These are phyloP conservation scores for Pestalotiopsis sp. DNA, from an alignment of 2,329 filamentous ascomycete genomes.

Conservation along the genomic window DNA sequence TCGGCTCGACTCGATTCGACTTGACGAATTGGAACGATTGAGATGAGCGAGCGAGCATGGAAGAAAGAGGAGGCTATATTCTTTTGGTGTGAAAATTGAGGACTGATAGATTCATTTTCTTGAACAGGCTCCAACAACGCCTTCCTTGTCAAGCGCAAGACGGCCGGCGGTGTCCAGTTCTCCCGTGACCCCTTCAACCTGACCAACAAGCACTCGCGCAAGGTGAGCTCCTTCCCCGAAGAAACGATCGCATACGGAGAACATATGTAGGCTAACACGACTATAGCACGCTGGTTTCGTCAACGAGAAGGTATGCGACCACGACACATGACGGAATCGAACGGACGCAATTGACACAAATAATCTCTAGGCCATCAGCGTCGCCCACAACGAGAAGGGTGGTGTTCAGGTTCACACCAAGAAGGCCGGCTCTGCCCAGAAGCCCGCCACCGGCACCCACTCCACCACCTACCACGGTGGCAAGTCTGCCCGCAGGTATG, in stretches of 20 bases:
- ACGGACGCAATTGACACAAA: slow-evolving; percentile 25
- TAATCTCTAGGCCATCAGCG: slow-evolving; percentile 72
- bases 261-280: slow-evolving; percentile 9
- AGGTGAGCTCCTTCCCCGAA: slow-evolving; percentile 55
- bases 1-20: not conserved
- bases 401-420: slow-evolving; percentile 83
- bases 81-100: not conserved
- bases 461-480: slow-evolving; percentile 70
- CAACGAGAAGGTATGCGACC: slow-evolving; percentile 78
- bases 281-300: slow-evolving; percentile 85
- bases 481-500: slow-evolving; percentile 79
- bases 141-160: slow-evolving; percentile 88
- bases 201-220: slow-evolving; percentile 87
- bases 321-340: not conserved
- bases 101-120: not conserved
- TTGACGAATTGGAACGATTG: not conserved
- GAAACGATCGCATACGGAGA: not conserved
- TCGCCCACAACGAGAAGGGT: slow-evolving; percentile 75
- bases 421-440: slow-evolving; percentile 71
- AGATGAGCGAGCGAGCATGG: not conserved
- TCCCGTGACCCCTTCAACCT: slow-evolving; percentile 95
- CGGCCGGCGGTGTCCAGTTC: slow-evolving; percentile 80
- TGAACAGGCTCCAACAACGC: slow-evolving; percentile 78
- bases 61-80: not conserved
- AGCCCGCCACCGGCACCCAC: slow-evolving; percentile 69